Percentiles rank a stretch among this genome's conserved stretches.
phyloP scores from a whole-genome alignment of 805 yeast genomes.

The Candida krabiensis region DNA sequence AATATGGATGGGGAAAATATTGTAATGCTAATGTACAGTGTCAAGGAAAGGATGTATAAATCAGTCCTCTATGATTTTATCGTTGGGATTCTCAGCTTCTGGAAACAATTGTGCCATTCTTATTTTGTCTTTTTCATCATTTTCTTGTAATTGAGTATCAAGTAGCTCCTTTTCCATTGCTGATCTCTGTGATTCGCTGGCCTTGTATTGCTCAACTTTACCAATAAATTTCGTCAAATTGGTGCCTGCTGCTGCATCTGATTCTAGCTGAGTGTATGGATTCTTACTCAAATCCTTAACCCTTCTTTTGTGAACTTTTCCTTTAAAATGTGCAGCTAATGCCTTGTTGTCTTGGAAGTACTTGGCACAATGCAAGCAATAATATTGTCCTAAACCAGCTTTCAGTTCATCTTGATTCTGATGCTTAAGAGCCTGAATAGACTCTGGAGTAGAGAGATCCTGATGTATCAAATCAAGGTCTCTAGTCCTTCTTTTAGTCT shows the following conservation, averaged over 20 bases:
- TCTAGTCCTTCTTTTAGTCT: conserved; percentile 83
- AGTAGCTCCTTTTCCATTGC: conserved; percentile 40
- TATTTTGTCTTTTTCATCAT: conserved; percentile 32
- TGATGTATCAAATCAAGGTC: conserved; percentile 81
- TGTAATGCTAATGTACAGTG: too few relatives aligned
- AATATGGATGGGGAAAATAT: too few relatives aligned
- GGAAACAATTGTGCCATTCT: conserved; percentile 29
- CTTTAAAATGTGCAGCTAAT: conserved; percentile 66
- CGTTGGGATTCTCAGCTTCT: conserved; percentile 17
- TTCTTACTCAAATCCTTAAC: conserved; percentile 70
- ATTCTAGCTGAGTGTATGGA: conserved; percentile 86
- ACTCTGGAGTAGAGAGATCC: conserved; percentile 65
- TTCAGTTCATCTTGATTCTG: conserved; percentile 87
- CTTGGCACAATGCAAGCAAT: conserved; percentile 92
- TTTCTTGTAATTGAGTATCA: conserved; percentile 28
- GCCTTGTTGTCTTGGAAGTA: conserved; percentile 81
- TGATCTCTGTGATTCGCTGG: conserved; percentile 47
- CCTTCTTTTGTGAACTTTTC: conserved; percentile 85
- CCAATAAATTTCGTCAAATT: conserved; percentile 66
- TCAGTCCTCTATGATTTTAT: conserved; percentile 4
- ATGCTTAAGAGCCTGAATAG: conserved; percentile 65
- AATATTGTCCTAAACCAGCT: conserved; percentile 93
- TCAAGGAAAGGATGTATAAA: too few relatives aligned
- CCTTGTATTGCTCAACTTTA: conserved; percentile 58
- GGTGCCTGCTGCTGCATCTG: conserved; percentile 87